phyloP scores from a whole-genome alignment of 306 rosid species.

The Prinsepia uniflora region DNA sequence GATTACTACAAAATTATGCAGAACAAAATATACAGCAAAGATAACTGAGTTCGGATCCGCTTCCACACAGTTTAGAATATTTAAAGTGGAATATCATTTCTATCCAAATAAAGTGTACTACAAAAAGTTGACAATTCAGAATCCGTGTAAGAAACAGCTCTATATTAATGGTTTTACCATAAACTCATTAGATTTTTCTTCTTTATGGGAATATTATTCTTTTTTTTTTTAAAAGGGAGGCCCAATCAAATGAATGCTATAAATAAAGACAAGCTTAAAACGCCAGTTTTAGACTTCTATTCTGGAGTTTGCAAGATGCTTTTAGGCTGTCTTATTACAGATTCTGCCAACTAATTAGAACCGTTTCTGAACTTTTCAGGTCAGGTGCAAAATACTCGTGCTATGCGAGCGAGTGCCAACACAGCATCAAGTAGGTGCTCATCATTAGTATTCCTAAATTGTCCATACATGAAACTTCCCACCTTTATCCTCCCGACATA shows the following conservation, averaged over 20 bases:
- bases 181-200: neutral
- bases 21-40: neutral
- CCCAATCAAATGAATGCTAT: neutral
- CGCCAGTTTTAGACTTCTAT: neutral
- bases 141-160: neutral
- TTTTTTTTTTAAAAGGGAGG: neutral
- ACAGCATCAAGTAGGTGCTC: conserved; percentile 11
- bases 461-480: neutral
- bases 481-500: neutral
- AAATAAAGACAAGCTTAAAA: neutral
- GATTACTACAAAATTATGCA: neutral
- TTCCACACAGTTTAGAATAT: too few relatives aligned
- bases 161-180: neutral
- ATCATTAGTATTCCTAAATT: neutral
- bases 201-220: neutral
- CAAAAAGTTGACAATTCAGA: neutral
- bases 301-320: neutral
- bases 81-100: too few relatives aligned
- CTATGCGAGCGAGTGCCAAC: neutral
- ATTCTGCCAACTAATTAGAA: neutral
- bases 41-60: too few relatives aligned
- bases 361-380: neutral
- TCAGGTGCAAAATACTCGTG: conserved; percentile 2
- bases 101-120: too few relatives aligned
- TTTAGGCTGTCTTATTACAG: neutral